Conservation (phyloP, 2,329 filamentous ascomycete species). For the Metarhizium humberi region DNA sequence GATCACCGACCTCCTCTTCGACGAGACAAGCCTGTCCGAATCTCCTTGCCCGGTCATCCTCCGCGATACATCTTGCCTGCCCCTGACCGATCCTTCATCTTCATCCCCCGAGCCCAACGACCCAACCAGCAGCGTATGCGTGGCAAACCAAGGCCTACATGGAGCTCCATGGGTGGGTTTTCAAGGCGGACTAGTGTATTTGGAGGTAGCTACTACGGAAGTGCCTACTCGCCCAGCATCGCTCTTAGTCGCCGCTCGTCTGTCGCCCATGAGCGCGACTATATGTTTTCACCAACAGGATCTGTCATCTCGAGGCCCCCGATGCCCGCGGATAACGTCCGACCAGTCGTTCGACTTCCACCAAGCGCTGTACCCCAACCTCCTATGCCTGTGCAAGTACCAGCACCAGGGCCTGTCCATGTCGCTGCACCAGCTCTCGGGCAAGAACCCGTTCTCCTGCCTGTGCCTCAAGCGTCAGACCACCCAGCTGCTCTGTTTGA, state of each 20-base stretch:
- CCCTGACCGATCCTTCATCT: constrained; percentile 87
- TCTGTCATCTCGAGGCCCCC: constrained; percentile 65
- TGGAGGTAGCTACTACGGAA: constrained; percentile 59
- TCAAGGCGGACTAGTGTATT: constrained; percentile 81
- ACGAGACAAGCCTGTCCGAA: constrained; percentile 90
- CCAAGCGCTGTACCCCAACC: constrained; percentile 42
- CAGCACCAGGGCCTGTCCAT: constrained; percentile 9
- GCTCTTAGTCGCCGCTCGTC: constrained; percentile 87
- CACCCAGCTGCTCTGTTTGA: constrained; percentile 10
- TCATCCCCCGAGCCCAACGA: constrained; percentile 87
- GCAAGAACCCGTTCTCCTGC: background rate
- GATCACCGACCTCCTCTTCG: constrained; percentile 90
- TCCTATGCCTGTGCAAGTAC: constrained; percentile 15
- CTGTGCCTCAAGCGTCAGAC: constrained; percentile 8
- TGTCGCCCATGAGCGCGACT: constrained; percentile 56
- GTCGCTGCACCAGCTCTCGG: background rate
- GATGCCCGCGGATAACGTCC: constrained; percentile 48
- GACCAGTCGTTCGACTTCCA: constrained; percentile 77
- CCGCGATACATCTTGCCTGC: constrained; percentile 89
- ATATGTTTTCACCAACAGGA: constrained; percentile 69
- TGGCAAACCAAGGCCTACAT: constrained; percentile 63
- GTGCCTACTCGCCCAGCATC: constrained; percentile 76
- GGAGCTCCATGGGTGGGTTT: constrained; percentile 56
- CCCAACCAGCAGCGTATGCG: constrained; percentile 76
- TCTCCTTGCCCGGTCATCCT: constrained; percentile 72